Evolutionary conservation across 164 flowering plant species (phyloP).

Genomic region (Dillenia suffruticosa): DNA sequence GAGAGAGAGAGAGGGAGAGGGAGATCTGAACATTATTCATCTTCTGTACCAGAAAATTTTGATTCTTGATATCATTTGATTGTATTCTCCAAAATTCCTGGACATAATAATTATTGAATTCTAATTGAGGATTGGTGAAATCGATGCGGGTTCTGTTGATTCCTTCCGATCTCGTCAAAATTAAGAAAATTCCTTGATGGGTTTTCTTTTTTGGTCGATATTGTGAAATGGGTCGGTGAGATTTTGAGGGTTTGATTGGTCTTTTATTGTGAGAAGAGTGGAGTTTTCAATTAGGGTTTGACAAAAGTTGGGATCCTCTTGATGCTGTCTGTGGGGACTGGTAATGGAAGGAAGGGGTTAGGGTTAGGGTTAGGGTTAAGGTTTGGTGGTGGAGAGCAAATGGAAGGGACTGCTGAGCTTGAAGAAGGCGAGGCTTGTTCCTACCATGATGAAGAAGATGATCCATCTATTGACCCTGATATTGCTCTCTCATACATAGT

Average conservation of each 20-base stretch:
- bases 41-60: no score
- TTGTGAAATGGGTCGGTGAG: conserved; percentile 18
- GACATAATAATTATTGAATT: background rate
- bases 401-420: conserved; percentile 75
- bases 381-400: conserved; percentile 40
- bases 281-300: conserved; percentile 15
- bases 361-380: conserved; percentile 59
- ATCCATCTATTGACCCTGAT: conserved; percentile 54
- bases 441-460: conserved; percentile 29
- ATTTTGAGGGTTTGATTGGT: conserved; percentile 12
- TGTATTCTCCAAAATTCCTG: no score
- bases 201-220: conserved; percentile 13
- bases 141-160: conserved; percentile 17
- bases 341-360: conserved; percentile 66
- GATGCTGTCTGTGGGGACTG: conserved; percentile 68
- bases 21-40: background rate
- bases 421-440: conserved; percentile 95
- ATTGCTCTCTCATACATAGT: conserved; percentile 54
- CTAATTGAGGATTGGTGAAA: conserved; percentile 12
- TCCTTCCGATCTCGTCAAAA: conserved; percentile 17
- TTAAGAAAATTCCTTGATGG: conserved; percentile 14
- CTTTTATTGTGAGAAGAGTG: conserved; percentile 6
- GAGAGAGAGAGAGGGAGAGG: conserved; percentile 1
- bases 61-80: no score
- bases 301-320: conserved; percentile 10